A percentile compares a stretch with the other conserved stretches of the same genome.
Conservation (phyloP, 805 yeast genomes). For the Yarrowia bubula region DNA sequence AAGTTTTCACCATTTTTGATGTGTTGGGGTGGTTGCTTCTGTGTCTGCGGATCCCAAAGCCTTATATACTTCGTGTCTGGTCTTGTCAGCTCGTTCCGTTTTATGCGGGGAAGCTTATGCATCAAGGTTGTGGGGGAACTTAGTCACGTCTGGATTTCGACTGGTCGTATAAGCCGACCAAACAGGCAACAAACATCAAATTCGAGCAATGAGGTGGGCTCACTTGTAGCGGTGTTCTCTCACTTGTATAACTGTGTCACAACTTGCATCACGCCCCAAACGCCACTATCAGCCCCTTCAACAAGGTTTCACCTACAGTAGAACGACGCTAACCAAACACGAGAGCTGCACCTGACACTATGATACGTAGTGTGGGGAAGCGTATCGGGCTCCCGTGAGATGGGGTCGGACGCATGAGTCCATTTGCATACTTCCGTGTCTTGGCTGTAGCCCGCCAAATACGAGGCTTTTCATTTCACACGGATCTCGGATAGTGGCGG, state of each 20-base stretch:
- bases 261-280: background rate
- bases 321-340: background rate
- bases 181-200: too few species aligned
- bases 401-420: background rate
- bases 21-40: background rate
- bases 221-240: background rate
- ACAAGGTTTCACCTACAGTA: background rate
- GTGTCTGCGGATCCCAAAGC: background rate
- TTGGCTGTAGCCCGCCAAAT: background rate
- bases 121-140: constrained; percentile 15
- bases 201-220: too few species aligned
- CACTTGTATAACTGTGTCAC: background rate
- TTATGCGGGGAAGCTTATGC: constrained; percentile 12
- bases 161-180: too few species aligned
- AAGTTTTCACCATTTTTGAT: background rate
- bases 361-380: constrained; percentile 2
- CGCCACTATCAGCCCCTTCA: too few species aligned
- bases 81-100: background rate
- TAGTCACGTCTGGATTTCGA: background rate
- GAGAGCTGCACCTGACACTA: constrained; percentile 6
- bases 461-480: background rate
- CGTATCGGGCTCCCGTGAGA: background rate
- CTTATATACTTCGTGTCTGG: constrained; percentile 4
- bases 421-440: background rate
- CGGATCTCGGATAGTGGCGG: constrained; percentile 10